These are phyloP conservation scores for Aspergillus cejpii DNA, from an alignment of 2,329 filamentous ascomycete genomes.

Conservation along the genomic window DNA sequence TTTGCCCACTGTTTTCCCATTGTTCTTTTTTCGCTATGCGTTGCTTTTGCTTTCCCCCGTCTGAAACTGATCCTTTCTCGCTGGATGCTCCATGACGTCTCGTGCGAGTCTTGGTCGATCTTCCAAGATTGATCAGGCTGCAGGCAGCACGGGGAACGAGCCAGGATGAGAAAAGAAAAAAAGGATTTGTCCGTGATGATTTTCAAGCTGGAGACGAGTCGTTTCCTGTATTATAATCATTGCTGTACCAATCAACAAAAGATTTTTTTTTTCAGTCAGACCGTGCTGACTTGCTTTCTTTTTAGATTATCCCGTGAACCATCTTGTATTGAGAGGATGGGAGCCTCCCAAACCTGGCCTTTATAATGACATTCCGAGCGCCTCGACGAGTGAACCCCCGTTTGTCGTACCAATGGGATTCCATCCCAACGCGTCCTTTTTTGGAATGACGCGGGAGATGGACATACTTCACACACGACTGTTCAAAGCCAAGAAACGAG, in stretches of 20 bases:
- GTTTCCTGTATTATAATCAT: constrained; percentile 14
- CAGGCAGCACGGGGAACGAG: too few relatives aligned
- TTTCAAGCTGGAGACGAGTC: neutral
- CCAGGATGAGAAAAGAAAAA: neutral
- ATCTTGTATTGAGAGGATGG: constrained; percentile 21
- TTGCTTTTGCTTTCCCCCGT: too few relatives aligned
- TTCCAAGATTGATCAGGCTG: too few relatives aligned
- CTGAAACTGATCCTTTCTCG: too few relatives aligned
- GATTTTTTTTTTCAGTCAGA: constrained; percentile 21
- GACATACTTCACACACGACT: constrained; percentile 54
- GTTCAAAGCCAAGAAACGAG: constrained; percentile 51
- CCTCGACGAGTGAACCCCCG: constrained; percentile 25
- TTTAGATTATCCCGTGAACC: constrained; percentile 28
- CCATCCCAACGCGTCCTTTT: constrained; percentile 57
- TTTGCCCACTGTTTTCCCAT: too few relatives aligned
- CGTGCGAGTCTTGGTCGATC: too few relatives aligned
- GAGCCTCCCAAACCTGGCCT: constrained; percentile 22
- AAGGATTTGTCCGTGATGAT: neutral
- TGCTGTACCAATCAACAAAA: constrained; percentile 6
- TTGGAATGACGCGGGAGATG: constrained; percentile 55
- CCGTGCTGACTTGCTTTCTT: constrained; percentile 29
- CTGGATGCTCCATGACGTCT: too few relatives aligned
- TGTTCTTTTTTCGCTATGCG: too few relatives aligned
- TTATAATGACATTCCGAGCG: constrained; percentile 18
- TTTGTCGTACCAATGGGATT: constrained; percentile 51